Percentiles rank a stretch among this genome's conserved stretches.
phyloP scores from a whole-genome alignment of 352 stramenopile species.

The Phytophthora hybrid region DNA sequence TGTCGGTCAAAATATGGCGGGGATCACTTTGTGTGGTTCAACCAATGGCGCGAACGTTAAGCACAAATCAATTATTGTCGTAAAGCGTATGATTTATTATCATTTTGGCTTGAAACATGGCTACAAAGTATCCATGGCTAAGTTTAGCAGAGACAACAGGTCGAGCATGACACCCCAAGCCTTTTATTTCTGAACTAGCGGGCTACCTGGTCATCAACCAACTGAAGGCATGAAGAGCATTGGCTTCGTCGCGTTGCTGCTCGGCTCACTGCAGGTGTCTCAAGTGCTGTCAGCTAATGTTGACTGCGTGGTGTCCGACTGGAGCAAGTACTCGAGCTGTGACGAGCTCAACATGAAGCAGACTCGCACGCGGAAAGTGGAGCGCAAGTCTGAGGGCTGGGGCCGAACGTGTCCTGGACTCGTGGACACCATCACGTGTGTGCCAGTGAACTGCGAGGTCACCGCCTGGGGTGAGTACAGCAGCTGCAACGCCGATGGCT shows the following conservation, averaged over 20 bases:
- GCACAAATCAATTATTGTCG: neutral
- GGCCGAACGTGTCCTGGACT: slow-evolving; percentile 34
- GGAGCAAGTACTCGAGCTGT: slow-evolving; percentile 33
- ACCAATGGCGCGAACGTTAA: slow-evolving; percentile 1
- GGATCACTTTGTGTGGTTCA: slow-evolving; percentile 5
- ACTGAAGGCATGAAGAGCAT: slow-evolving; percentile 11
- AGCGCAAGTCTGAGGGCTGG: slow-evolving; percentile 25
- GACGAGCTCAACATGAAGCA: slow-evolving; percentile 39
- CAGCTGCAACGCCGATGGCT: slow-evolving; percentile 33
- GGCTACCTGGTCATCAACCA: neutral
- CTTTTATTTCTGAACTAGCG: slow-evolving; percentile 9
- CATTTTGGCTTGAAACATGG: neutral
- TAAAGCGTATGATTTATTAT: neutral
- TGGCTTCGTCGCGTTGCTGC: neutral
- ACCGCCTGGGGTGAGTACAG: slow-evolving; percentile 38
- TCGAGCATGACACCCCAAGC: neutral
- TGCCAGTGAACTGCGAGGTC: slow-evolving; percentile 36
- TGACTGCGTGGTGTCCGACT: slow-evolving; percentile 38
- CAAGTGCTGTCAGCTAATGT: slow-evolving; percentile 6
- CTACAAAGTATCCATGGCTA: slow-evolving; percentile 6
- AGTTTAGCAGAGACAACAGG: slow-evolving; percentile 14
- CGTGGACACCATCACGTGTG: slow-evolving; percentile 33
- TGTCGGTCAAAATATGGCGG: slow-evolving; percentile 17
- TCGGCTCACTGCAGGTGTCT: neutral
- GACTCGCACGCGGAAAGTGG: slow-evolving; percentile 33